Conservation (phyloP, 2,329 filamentous ascomycete species). For the Rhytidhysteron rufulum region DNA sequence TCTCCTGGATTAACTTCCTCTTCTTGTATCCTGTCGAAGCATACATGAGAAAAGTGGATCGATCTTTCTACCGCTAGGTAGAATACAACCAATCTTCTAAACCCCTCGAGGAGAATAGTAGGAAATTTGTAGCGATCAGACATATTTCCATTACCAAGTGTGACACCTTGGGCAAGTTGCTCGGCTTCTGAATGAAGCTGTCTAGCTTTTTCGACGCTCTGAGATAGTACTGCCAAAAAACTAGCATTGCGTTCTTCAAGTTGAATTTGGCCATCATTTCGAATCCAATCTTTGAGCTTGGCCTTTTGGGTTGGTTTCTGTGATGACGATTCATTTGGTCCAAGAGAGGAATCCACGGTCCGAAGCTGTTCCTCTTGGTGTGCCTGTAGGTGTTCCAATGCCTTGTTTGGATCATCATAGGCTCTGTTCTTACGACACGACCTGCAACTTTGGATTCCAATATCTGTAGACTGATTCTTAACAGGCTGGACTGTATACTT, state of each 20-base stretch:
- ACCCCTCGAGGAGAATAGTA: constrained; percentile 15
- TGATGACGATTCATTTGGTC: neutral
- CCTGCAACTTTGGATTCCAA: constrained; percentile 16
- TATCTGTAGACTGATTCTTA: constrained; percentile 2
- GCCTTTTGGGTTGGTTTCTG: neutral
- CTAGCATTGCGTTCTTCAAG: constrained; percentile 18
- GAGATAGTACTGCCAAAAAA: constrained; percentile 12
- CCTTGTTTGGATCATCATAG: constrained; percentile 13
- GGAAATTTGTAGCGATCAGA: constrained; percentile 24
- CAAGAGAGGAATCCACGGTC: neutral
- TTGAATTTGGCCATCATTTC: constrained; percentile 14
- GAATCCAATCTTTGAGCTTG: constrained; percentile 18
- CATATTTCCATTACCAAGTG: constrained; percentile 19
- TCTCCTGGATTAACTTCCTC: no score
- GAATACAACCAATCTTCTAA: constrained; percentile 19
- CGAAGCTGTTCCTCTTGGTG: constrained; percentile 8
- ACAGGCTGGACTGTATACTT: constrained; percentile 7
- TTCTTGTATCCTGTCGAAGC: neutral
- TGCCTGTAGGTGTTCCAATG: constrained; percentile 18
- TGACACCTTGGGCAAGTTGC: constrained; percentile 24
- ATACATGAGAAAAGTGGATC: constrained; percentile 13
- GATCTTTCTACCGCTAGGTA: constrained; percentile 24
- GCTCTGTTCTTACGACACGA: constrained; percentile 10
- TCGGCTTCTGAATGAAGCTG: constrained; percentile 11
- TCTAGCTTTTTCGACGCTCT: constrained; percentile 10